These are phyloP conservation scores for Erodium moschatum DNA, from an alignment of 441 rosid genomes.

Conservation along the genomic window DNA sequence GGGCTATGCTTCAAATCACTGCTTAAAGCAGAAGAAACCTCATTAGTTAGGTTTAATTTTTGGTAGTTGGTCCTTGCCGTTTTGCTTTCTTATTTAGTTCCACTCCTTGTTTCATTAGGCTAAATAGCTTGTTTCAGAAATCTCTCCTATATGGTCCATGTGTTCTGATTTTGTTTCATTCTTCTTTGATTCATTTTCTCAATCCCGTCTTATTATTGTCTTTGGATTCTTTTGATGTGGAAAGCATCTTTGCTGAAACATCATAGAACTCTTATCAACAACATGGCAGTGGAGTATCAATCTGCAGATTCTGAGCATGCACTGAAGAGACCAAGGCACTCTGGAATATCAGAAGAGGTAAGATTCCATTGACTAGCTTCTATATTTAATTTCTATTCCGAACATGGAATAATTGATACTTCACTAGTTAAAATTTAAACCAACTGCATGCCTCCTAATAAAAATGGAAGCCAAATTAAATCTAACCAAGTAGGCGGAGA, in stretches of 20 bases:
- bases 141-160: not conserved
- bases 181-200: not conserved
- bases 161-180: conserved; percentile 7
- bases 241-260: conserved; percentile 50
- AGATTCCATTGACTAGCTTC: not conserved
- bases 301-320: conserved; percentile 68
- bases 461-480: not conserved
- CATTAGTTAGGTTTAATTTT: not conserved
- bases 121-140: conserved; percentile 5
- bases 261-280: conserved; percentile 53
- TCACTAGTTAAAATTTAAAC: not conserved
- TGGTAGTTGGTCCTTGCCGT: not conserved
- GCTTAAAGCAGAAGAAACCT: not conserved
- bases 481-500: not conserved
- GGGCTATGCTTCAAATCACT: not conserved
- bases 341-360: conserved; percentile 63
- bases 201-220: not conserved
- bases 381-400: not conserved
- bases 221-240: conserved; percentile 16
- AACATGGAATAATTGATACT: not conserved
- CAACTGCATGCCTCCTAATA: not conserved
- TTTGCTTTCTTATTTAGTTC: not conserved
- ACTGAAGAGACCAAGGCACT: conserved; percentile 57
- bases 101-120: not conserved
- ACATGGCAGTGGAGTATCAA: conserved; percentile 54